phyloP scores from a whole-genome alignment of 1,284 basidiomycete genomes.

The Peniophora sp. region DNA sequence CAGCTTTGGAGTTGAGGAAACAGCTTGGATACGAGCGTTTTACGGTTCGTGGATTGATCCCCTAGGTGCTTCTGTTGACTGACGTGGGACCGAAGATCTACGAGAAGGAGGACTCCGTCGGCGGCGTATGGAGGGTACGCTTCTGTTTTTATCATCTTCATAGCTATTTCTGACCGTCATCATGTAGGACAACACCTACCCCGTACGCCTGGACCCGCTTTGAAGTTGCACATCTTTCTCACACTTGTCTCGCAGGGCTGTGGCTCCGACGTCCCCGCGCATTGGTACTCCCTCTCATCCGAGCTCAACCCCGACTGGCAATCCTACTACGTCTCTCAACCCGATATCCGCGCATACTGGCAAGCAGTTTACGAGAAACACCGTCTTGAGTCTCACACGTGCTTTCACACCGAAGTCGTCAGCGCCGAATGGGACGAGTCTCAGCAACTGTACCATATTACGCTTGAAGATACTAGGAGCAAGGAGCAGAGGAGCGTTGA shows the following conservation, averaged over 20 bases:
- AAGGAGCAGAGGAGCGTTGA: slow-evolving; percentile 21
- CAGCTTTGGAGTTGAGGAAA: slow-evolving; percentile 38
- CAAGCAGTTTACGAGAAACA: slow-evolving; percentile 36
- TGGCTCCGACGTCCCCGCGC: slow-evolving; percentile 43
- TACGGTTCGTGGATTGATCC: slow-evolving; percentile 24
- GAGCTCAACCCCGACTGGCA: slow-evolving; percentile 47
- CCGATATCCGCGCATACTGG: slow-evolving; percentile 46
- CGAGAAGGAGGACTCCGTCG: slow-evolving; percentile 34
- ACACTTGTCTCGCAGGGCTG: slow-evolving; percentile 30
- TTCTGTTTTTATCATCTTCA: not conserved
- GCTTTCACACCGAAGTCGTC: slow-evolving; percentile 32
- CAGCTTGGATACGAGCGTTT: slow-evolving; percentile 37
- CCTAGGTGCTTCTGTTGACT: not conserved
- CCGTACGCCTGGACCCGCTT: slow-evolving; percentile 11
- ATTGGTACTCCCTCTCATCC: slow-evolving; percentile 50
- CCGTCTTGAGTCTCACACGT: slow-evolving; percentile 29
- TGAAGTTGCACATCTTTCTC: not conserved
- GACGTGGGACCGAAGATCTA: slow-evolving; percentile 30
- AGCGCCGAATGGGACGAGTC: slow-evolving; percentile 38
- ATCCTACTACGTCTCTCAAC: slow-evolving; percentile 33
- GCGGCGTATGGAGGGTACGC: slow-evolving; percentile 48
- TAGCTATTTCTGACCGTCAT: not conserved
- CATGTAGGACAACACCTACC: slow-evolving; percentile 32
- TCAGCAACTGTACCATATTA: slow-evolving; percentile 29
- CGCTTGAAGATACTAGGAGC: slow-evolving; percentile 26